Conservation (phyloP, 495 filamentous ascomycete species). For the Parmelia sp. region DNA sequence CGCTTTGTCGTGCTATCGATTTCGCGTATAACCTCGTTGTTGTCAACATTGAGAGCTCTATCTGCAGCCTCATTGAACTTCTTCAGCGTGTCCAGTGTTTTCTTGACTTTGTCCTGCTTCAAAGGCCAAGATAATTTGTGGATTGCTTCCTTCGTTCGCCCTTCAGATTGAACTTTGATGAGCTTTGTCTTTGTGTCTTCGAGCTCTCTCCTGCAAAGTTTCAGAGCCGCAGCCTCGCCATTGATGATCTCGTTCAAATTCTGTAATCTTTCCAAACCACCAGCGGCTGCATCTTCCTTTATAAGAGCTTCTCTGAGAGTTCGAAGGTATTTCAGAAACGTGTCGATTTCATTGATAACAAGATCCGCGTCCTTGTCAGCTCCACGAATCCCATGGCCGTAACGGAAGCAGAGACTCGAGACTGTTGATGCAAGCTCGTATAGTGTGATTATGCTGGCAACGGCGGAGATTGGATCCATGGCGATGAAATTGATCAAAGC, state of each 20-base stretch:
- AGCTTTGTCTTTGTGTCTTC: background rate
- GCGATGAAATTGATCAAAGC: no score
- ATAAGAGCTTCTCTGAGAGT: background rate
- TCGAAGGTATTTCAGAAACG: background rate
- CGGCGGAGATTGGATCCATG: background rate
- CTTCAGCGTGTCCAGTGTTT: background rate
- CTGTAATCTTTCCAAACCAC: background rate
- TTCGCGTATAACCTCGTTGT: background rate
- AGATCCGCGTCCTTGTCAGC: background rate
- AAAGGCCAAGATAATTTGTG: background rate
- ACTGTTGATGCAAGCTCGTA: background rate
- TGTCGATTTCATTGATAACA: background rate
- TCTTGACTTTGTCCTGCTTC: background rate
- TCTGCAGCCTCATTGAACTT: background rate
- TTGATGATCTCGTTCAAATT: background rate
- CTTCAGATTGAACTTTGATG: background rate
- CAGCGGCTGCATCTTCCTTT: background rate
- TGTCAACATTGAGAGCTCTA: background rate
- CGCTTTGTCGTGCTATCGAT: background rate
- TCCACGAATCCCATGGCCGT: background rate
- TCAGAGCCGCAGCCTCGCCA: background rate
- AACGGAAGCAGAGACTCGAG: background rate
- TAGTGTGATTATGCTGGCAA: background rate
- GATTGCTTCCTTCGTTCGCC: background rate
- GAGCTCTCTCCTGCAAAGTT: background rate